Conservation (phyloP, 2,329 filamentous ascomycete genomes). For the Aureobasidium lini region DNA sequence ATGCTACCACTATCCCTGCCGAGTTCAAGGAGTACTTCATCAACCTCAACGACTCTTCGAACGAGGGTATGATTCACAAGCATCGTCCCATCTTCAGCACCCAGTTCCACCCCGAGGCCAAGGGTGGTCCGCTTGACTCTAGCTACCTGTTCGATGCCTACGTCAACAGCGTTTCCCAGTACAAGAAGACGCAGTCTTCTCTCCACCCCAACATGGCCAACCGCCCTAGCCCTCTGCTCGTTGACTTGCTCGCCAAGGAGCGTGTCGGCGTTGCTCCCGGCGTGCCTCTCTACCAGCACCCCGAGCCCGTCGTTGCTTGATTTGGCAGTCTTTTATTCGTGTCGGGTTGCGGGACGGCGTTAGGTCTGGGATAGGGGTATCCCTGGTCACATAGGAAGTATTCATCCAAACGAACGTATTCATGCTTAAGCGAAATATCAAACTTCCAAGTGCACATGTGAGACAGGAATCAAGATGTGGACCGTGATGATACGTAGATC, state of each 20-base stretch:
- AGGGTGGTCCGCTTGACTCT: constrained; percentile 92
- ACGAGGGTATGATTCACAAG: constrained; percentile 96
- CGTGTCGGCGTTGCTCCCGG: constrained; percentile 69
- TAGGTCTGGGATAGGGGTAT: neutral
- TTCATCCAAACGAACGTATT: neutral
- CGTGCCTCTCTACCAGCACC: constrained; percentile 20
- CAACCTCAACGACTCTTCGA: constrained; percentile 95
- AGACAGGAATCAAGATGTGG: neutral
- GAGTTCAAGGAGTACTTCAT: constrained; percentile 99
- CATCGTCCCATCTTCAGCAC: constrained; percentile 95
- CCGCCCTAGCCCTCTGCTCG: constrained; percentile 76
- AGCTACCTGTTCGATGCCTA: constrained; percentile 97
- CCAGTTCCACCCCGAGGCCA: constrained; percentile 98
- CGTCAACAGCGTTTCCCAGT: constrained; percentile 77
- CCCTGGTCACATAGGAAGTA: neutral
- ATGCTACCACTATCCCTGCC: constrained; percentile 67
- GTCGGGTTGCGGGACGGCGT: constrained; percentile 1
- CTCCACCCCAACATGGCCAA: constrained; percentile 70
- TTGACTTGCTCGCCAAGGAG: constrained; percentile 89
- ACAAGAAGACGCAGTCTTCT: constrained; percentile 73
- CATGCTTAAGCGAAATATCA: neutral
- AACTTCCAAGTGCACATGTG: neutral
- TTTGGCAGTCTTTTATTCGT: neutral
- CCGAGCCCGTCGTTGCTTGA: constrained; percentile 11
- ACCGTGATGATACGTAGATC: no score